These are phyloP conservation scores for Aphanomyces euteiches DNA, from an alignment of 352 stramenopile species.

Conservation along the genomic window DNA sequence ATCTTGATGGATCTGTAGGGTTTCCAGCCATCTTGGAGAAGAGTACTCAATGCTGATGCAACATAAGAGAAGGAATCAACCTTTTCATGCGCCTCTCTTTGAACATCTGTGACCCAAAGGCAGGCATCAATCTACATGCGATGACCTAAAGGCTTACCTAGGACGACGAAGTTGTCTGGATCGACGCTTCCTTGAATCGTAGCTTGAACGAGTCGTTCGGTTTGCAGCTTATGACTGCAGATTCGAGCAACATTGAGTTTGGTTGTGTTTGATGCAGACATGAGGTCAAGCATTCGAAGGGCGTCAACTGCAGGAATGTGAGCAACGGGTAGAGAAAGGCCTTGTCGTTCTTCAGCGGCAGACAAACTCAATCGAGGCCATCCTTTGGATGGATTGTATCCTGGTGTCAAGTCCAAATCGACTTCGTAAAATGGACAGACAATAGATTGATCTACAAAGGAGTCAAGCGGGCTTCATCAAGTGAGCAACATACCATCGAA, in stretches of 20 bases:
- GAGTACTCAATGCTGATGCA: neutral
- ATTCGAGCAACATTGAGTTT: too few relatives aligned
- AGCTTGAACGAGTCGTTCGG: too few relatives aligned
- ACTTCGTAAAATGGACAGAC: conserved; percentile 1
- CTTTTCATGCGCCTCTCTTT: neutral
- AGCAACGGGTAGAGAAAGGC: neutral
- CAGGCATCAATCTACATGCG: too few relatives aligned
- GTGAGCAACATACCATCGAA: neutral
- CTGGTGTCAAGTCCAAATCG: conserved; percentile 4
- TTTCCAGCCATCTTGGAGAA: conserved; percentile 5
- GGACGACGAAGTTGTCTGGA: too few relatives aligned
- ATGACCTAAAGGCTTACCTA: too few relatives aligned
- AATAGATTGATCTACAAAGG: neutral
- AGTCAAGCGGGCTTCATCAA: neutral
- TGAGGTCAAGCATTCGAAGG: too few relatives aligned
- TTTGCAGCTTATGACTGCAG: too few relatives aligned
- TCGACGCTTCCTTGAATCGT: too few relatives aligned
- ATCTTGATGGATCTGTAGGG: neutral
- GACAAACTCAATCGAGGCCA: conserved; percentile 9
- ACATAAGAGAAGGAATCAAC: neutral
- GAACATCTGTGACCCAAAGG: too few relatives aligned
- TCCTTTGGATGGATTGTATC: neutral
- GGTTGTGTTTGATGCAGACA: too few relatives aligned
- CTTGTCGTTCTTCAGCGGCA: neutral
- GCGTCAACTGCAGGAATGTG: neutral